These are phyloP conservation scores for Misopates orontium DNA, from an alignment of 257 asterid genomes.

Conservation along the genomic window DNA sequence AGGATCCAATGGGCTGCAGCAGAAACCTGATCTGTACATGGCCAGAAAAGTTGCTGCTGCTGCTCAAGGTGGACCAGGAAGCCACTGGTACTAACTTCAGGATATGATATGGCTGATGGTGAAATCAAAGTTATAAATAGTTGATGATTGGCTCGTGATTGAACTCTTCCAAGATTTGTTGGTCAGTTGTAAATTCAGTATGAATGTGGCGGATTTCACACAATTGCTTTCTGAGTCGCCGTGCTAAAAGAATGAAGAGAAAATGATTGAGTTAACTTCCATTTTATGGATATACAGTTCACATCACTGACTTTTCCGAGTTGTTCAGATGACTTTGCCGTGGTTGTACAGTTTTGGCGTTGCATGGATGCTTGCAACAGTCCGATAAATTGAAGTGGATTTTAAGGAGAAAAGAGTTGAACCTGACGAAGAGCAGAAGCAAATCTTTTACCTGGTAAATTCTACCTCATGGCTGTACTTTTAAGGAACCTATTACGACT, in stretches of 20 bases:
- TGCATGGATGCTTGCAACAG: background rate
- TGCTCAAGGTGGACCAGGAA: conserved; percentile 45
- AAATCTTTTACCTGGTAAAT: background rate
- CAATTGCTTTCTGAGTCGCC: background rate
- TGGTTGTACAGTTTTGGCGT: conserved; percentile 17
- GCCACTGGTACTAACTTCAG: conserved; percentile 46
- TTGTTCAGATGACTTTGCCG: conserved; percentile 10
- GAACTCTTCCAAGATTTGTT: background rate
- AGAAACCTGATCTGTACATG: conserved; percentile 44
- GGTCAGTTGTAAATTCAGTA: background rate
- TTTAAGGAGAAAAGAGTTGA: conserved; percentile 2
- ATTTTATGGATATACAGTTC: background rate
- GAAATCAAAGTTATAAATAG: conserved; percentile 14
- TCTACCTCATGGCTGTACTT: too few species aligned
- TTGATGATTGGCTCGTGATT: conserved; percentile 32
- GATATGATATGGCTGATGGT: conserved; percentile 17
- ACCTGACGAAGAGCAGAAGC: background rate
- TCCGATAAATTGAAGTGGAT: conserved; percentile 14
- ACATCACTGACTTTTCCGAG: too few species aligned
- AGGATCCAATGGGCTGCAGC: conserved; percentile 45
- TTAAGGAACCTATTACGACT: background rate
- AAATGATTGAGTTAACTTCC: background rate
- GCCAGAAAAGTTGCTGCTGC: conserved; percentile 47
- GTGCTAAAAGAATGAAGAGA: background rate
- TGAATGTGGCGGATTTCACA: background rate